Evolutionary conservation across 805 yeast species (phyloP).

Genomic region (Ogataea methanolica): DNA sequence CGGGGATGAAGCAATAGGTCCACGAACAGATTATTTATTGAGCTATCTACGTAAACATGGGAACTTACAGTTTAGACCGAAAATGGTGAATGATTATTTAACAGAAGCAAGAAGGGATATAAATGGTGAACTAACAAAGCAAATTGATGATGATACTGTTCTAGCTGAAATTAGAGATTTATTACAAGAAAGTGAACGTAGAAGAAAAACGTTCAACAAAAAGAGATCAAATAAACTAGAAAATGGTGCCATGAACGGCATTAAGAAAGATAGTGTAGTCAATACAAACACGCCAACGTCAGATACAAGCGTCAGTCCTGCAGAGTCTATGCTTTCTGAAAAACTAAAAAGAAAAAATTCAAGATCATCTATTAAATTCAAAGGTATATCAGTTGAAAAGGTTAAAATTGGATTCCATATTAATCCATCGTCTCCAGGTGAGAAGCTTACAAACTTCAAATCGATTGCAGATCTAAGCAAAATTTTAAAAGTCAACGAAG

Average conservation of each 20-base stretch:
- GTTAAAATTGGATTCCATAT: conserved; percentile 14
- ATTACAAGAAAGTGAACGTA: conserved; percentile 21
- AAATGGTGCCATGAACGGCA: conserved; percentile 1
- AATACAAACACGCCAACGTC: conserved; percentile 4
- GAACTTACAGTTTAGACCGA: conserved; percentile 20
- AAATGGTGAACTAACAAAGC: conserved; percentile 9
- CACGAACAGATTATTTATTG: conserved; percentile 25
- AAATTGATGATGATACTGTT: conserved; percentile 12
- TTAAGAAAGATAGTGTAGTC: not conserved
- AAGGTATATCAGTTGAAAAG: conserved; percentile 10
- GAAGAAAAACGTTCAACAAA: conserved; percentile 25
- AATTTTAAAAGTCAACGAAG: conserved; percentile 18
- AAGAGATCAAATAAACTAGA: conserved; percentile 11
- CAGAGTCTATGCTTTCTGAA: conserved; percentile 1
- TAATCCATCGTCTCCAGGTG: not conserved
- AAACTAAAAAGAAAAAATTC: conserved; percentile 1
- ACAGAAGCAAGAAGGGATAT: conserved; percentile 21
- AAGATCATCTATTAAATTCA: conserved; percentile 1
- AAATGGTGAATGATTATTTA: conserved; percentile 22
- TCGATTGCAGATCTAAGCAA: conserved; percentile 20
- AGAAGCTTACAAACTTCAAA: conserved; percentile 5
- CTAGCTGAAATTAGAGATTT: conserved; percentile 17
- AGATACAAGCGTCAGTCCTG: conserved; percentile 8
- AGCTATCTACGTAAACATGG: conserved; percentile 14
- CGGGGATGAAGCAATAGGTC: conserved; percentile 14